Percentiles rank a stretch among this genome's conserved stretches.
These are phyloP conservation scores for Naganishia sp. DNA, from an alignment of 1,284 basidiomycete species.

Conservation along the genomic window DNA sequence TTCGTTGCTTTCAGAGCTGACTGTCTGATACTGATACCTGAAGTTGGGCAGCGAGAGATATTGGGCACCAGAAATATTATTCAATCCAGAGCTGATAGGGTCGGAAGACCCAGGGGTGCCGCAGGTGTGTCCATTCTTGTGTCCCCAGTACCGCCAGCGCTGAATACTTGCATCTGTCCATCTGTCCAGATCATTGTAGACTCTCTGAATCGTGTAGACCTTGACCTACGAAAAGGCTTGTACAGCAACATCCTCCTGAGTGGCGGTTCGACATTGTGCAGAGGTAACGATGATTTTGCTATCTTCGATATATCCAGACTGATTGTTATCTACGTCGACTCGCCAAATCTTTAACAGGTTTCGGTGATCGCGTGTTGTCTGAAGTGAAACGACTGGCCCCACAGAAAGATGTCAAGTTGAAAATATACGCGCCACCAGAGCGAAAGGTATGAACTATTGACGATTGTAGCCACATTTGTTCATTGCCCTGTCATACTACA, in stretches of 20 bases:
- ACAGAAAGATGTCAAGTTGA: constrained; percentile 95
- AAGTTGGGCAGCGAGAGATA: constrained; percentile 94
- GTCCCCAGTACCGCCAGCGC: not conserved
- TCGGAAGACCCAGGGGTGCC: constrained; percentile 96
- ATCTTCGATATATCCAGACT: not conserved
- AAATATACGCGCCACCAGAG: constrained; percentile 99
- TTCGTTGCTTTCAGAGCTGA: constrained; percentile 37
- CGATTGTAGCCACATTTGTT: not conserved
- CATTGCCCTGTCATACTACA: constrained; percentile 28
- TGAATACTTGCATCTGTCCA: not conserved
- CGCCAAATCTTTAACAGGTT: constrained; percentile 61
- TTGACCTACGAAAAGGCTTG: constrained; percentile 88
- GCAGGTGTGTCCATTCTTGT: constrained; percentile 66
- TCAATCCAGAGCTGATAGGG: constrained; percentile 95
- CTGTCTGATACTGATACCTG: constrained; percentile 4
- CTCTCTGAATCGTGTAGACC: constrained; percentile 58
- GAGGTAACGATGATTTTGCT: constrained; percentile 60
- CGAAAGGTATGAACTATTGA: constrained; percentile 62
- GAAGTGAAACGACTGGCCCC: constrained; percentile 92
- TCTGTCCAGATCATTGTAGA: constrained; percentile 55
- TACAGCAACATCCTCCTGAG: constrained; percentile 97
- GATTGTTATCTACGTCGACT: no score
- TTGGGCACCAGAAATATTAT: constrained; percentile 94
- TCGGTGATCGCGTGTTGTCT: constrained; percentile 90
- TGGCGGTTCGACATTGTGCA: constrained; percentile 91